Conservation (phyloP, 2,329 filamentous ascomycete genomes). For the Malbranchea zuffiana region DNA sequence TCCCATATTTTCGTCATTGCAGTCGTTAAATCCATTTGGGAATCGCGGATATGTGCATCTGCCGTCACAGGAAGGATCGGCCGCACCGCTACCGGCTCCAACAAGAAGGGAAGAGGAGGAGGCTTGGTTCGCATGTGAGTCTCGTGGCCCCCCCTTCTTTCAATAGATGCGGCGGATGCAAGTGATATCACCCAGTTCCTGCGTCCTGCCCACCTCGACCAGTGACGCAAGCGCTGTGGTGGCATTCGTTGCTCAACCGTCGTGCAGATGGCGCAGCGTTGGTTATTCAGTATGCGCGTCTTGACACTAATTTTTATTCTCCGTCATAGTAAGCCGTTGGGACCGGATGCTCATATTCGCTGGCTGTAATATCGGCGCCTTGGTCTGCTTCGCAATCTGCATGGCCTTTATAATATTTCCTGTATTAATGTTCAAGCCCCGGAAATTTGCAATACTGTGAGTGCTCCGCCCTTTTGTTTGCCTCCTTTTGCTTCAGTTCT, state of each 20-base stretch:
- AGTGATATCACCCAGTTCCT: constrained; percentile 25
- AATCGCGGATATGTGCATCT: constrained; percentile 75
- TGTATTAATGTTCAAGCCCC: constrained; percentile 64
- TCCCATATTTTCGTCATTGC: constrained; percentile 68
- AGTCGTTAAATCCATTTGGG: constrained; percentile 79
- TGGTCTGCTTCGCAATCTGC: constrained; percentile 81
- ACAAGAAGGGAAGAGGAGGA: constrained; percentile 87
- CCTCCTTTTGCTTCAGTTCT: constrained; percentile 15
- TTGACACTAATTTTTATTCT: not conserved
- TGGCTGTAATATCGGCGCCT: constrained; percentile 77
- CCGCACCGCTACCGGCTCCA: constrained; percentile 75
- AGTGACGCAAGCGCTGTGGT: not conserved
- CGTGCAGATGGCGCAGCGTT: no score
- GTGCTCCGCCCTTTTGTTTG: constrained; percentile 36
- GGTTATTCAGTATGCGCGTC: no score
- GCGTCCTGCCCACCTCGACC: constrained; percentile 20
- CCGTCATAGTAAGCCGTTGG: constrained; percentile 77
- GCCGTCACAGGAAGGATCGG: constrained; percentile 70
- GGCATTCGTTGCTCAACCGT: not conserved
- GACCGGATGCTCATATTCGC: constrained; percentile 87
- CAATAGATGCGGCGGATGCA: constrained; percentile 9
- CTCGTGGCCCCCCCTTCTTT: constrained; percentile 15
- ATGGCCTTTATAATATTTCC: constrained; percentile 78
- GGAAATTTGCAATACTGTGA: constrained; percentile 96
- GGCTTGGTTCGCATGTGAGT: constrained; percentile 90